phyloP scores from a whole-genome alignment of 345 rosid genomes.

The Diplotaxis tenuifolia region DNA sequence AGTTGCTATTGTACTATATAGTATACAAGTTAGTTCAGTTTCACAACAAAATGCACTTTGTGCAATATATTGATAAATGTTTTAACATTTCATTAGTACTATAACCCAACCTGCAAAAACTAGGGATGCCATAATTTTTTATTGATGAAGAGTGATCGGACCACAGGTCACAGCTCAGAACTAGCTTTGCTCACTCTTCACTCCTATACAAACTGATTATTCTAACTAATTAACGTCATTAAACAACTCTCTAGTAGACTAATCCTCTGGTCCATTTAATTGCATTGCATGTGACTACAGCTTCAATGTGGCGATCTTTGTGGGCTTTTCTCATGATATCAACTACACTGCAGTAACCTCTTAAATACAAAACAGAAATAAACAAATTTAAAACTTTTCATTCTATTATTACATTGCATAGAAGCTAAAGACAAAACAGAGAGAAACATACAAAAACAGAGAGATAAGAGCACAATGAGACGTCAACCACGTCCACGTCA shows the following conservation, averaged over 20 bases:
- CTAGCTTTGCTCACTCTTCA: slow-evolving; percentile 33
- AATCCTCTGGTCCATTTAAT: slow-evolving; percentile 19
- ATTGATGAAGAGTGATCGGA: slow-evolving; percentile 19
- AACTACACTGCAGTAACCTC: slow-evolving; percentile 26
- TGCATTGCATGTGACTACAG: slow-evolving; percentile 40
- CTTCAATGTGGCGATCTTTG: slow-evolving; percentile 36
- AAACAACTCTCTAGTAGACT: slow-evolving; percentile 9
- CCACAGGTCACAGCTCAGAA: slow-evolving; percentile 11
- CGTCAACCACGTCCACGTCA: slow-evolving; percentile 34
- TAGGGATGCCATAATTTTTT: slow-evolving; percentile 22
- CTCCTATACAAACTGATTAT: slow-evolving; percentile 16
- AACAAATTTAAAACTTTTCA: neutral
- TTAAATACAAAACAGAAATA: neutral
- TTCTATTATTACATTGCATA: slow-evolving; percentile 26
- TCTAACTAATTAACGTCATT: slow-evolving; percentile 17
- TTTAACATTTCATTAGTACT: neutral
- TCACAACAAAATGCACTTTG: neutral
- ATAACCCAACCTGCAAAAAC: neutral
- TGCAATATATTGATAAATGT: neutral
- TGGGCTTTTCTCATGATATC: slow-evolving; percentile 36
- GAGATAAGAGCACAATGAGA: slow-evolving; percentile 18
- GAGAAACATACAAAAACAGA: neutral
- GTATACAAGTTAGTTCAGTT: neutral
- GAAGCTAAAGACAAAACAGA: slow-evolving; percentile 10
- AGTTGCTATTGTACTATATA: neutral